Conservation (phyloP, 305 asterid genomes). For the Fraxinus angustifolia region DNA sequence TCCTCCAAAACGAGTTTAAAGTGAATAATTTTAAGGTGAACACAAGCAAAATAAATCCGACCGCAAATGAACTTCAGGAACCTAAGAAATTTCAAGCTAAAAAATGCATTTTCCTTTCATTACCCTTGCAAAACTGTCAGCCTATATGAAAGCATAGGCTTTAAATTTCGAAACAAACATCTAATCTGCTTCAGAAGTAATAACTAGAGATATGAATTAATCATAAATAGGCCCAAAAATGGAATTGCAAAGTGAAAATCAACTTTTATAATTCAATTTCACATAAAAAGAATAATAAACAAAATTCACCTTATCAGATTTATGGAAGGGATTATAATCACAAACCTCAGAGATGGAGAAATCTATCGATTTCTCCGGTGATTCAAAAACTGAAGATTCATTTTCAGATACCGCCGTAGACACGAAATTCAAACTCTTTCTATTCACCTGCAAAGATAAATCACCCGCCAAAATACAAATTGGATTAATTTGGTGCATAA, state of each 20-base stretch:
- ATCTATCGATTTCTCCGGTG: conserved; percentile 25
- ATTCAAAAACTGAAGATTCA: conserved; percentile 30
- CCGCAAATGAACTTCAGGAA: background rate
- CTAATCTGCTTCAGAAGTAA: background rate
- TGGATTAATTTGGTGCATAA: background rate
- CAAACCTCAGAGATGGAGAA: conserved; percentile 24
- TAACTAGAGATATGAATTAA: background rate
- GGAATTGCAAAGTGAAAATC: background rate
- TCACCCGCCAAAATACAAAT: background rate
- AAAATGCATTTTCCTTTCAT: background rate
- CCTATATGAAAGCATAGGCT: background rate
- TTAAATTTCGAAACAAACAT: background rate
- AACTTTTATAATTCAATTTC: background rate
- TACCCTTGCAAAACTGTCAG: background rate
- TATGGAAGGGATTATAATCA: conserved; percentile 32
- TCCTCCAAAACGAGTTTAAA: background rate
- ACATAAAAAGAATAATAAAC: background rate
- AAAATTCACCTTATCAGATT: conserved; percentile 40
- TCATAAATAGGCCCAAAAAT: background rate
- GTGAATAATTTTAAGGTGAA: background rate
- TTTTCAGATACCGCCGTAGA: conserved; percentile 40
- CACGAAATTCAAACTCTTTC: conserved; percentile 39
- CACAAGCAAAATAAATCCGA: background rate
- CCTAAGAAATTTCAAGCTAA: background rate
- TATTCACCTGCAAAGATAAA: conserved; percentile 28